Evolutionary conservation across 805 yeast species (phyloP), one percentile per base, ranked within the genome.

Genomic region (Jamesozyma spencerorum): DNA sequence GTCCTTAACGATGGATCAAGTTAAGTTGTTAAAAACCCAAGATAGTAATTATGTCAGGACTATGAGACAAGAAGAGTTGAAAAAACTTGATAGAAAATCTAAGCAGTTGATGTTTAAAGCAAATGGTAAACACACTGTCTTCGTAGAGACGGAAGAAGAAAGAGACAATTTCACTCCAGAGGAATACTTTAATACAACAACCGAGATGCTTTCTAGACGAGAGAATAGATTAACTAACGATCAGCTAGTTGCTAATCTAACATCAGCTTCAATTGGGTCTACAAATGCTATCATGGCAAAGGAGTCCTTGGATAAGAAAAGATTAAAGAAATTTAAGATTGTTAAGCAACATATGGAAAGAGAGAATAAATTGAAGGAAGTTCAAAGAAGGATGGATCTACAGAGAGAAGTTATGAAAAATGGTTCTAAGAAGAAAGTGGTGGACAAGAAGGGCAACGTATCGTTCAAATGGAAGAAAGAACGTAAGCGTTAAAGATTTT

Each of bases 321-420:
- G 79, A 55, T 59, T 81, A 37, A 77, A 77, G 51, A 77, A 76
- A 49, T 76, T 71, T 47, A 71, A 77, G 49, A 62, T 72, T 32
- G 65, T 85, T 39, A 74, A 83, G 55, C 71, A 70, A 43, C 75
- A 87, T 43, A 59, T 85, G 53, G 79, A 81, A 48, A 74, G 95
- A 51, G 84, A 79, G 46, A 64, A 70, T 39, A 77, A 87, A 60
- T 69, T 90, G 48, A 67, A 69, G 38, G 72, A 72, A 38, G 83
- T 90, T 14, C 81, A 85, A 54, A 71, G 70, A 32, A 75, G 79
- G 53, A 77, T 88, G 77, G 84, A 82, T 42, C 52, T 75, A 42
- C 94, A 87, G 53, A 77, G 83, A 46, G 94, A 88, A 55, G 71
- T 87, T 41, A 86, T 90, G 95, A 85, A 85, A 60, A 82, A 79